Percentiles rank a stretch among this genome's conserved stretches.
phyloP scores from a whole-genome alignment of 805 yeast genomes.

The Candida michaelii region DNA sequence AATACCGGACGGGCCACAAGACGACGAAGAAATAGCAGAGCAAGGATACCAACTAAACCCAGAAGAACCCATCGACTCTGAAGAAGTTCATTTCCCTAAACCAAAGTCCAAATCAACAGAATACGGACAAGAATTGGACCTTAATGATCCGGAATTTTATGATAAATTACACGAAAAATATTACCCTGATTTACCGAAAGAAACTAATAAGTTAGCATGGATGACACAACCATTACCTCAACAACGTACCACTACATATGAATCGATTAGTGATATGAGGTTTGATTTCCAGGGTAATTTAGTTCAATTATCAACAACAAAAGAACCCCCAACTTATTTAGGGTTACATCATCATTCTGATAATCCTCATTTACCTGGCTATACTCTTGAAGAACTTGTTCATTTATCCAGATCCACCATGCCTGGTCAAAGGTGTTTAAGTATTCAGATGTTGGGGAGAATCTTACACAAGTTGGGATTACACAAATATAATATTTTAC shows the following conservation, averaged over 20 bases:
- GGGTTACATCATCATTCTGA: constrained; percentile 94
- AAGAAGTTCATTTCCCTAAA: constrained; percentile 64
- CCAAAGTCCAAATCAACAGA: constrained; percentile 16
- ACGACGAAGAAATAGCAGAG: constrained; percentile 31
- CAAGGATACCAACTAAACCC: constrained; percentile 39
- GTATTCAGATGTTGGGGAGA: constrained; percentile 85
- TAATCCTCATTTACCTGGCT: constrained; percentile 88
- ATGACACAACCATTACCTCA: constrained; percentile 67
- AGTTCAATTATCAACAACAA: constrained; percentile 44
- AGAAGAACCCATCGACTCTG: constrained; percentile 36
- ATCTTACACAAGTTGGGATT: constrained; percentile 77
- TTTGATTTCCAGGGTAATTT: constrained; percentile 87
- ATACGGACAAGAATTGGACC: constrained; percentile 42
- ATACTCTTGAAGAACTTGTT: constrained; percentile 79
- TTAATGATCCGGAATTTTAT: constrained; percentile 76
- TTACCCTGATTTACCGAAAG: constrained; percentile 87
- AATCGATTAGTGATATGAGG: constrained; percentile 66
- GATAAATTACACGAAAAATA: constrained; percentile 78
- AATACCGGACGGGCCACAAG: constrained; percentile 40
- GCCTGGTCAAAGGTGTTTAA: constrained; percentile 82
- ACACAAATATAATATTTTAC: constrained; percentile 53
- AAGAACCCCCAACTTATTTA: constrained; percentile 47
- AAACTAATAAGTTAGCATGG: constrained; percentile 84
- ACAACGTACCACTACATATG: constrained; percentile 42
- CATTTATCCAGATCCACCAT: constrained; percentile 76